These are phyloP conservation scores for Teratosphaeria zuluensis DNA, from an alignment of 2,329 filamentous ascomycete species.

Conservation along the genomic window DNA sequence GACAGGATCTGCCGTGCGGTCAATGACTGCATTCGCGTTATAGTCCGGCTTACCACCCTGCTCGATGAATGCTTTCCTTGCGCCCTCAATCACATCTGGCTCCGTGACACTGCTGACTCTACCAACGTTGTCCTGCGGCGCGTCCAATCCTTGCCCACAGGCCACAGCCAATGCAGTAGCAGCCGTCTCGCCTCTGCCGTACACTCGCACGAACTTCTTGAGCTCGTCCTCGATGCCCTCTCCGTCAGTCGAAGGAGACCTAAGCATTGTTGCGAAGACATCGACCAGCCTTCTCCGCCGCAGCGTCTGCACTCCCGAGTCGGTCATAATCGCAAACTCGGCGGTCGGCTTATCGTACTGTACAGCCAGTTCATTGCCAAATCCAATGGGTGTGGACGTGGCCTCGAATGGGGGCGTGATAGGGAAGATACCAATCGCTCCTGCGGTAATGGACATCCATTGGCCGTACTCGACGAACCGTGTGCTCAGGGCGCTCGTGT, in stretches of 20 bases:
- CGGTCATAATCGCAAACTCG: conserved; percentile 86
- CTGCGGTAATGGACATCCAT: conserved; percentile 59
- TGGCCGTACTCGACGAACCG: conserved; percentile 71
- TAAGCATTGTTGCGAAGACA: conserved; percentile 75
- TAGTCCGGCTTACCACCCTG: conserved; percentile 80
- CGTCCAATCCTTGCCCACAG: conserved; percentile 83
- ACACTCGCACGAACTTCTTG: conserved; percentile 72
- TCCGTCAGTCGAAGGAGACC: conserved; percentile 52
- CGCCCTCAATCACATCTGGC: conserved; percentile 74
- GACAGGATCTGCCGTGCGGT: conserved; percentile 54
- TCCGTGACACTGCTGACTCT: conserved; percentile 65
- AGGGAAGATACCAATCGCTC: conserved; percentile 66
- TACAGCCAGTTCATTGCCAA: conserved; percentile 91
- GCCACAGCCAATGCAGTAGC: conserved; percentile 88
- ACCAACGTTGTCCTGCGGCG: conserved; percentile 53
- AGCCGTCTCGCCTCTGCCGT: conserved; percentile 80
- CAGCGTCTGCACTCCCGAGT: conserved; percentile 79
- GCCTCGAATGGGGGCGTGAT: conserved; percentile 65
- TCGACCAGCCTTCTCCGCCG: conserved; percentile 79
- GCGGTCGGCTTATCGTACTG: conserved; percentile 77
- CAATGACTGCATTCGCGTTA: conserved; percentile 62
- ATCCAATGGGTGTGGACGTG: conserved; percentile 59
- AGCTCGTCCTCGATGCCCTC: conserved; percentile 76
- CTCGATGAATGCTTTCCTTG: conserved; percentile 80
- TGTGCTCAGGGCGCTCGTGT: conserved; percentile 42